Conservation (phyloP, 257 asterid species). For the Penstemon eatonii region DNA sequence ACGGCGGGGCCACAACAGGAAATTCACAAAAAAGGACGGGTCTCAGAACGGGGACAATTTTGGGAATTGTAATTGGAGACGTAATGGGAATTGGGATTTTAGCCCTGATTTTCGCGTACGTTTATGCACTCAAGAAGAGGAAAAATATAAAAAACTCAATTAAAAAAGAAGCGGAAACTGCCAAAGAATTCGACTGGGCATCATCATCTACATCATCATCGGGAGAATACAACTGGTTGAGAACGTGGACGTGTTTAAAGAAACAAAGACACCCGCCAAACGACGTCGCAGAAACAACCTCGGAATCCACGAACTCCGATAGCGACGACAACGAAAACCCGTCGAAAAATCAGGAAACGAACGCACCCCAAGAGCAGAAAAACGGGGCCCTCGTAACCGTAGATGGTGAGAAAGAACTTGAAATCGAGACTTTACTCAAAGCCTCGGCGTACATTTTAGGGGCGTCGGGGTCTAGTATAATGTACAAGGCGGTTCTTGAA, state of each 20-base stretch:
- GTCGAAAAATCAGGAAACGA: slow-evolving; percentile 21
- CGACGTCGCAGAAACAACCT: slow-evolving; percentile 29
- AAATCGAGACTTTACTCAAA: slow-evolving; percentile 76
- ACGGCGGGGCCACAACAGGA: not conserved
- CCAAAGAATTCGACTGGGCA: slow-evolving; percentile 79
- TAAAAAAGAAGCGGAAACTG: slow-evolving; percentile 49
- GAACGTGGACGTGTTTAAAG: slow-evolving; percentile 71
- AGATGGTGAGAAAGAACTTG: slow-evolving; percentile 80
- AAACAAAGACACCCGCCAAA: slow-evolving; percentile 41
- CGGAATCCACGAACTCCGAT: slow-evolving; percentile 51
- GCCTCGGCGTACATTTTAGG: slow-evolving; percentile 94
- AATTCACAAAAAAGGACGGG: slow-evolving; percentile 29
- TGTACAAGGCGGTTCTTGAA: slow-evolving; percentile 94
- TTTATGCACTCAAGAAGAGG: slow-evolving; percentile 45
- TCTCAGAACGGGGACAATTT: slow-evolving; percentile 51
- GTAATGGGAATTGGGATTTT: slow-evolving; percentile 62
- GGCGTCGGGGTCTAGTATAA: slow-evolving; percentile 86
- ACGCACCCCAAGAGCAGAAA: slow-evolving; percentile 42
- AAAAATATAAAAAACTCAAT: slow-evolving; percentile 31
- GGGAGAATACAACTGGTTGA: slow-evolving; percentile 67
- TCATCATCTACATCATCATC: slow-evolving; percentile 58
- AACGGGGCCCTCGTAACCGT: slow-evolving; percentile 77
- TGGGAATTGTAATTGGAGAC: slow-evolving; percentile 74
- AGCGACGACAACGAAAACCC: slow-evolving; percentile 26
- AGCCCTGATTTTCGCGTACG: slow-evolving; percentile 41